Evolutionary conservation across 345 rosid species (phyloP).

Genomic region (Punica granatum): DNA sequence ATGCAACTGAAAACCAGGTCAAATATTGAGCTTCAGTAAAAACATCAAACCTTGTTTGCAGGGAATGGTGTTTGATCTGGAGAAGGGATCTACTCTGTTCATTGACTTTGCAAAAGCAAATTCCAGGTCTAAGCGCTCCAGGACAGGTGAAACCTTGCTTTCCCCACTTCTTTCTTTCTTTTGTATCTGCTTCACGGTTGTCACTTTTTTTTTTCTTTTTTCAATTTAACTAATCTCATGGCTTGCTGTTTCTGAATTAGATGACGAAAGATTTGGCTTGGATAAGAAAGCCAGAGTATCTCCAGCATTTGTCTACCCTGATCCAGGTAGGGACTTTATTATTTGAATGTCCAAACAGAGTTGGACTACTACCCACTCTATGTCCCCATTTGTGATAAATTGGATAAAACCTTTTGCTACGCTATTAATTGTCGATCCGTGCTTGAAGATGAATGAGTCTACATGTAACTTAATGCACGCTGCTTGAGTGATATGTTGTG

Average conservation of each 20-base stretch:
- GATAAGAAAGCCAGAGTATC: constrained; percentile 52
- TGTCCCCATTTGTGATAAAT: no score
- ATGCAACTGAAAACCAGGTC: background rate
- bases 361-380: no score
- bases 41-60: constrained; percentile 23
- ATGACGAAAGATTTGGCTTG: constrained; percentile 46
- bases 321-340: constrained; percentile 27
- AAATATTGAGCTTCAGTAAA: background rate
- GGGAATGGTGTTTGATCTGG: constrained; percentile 93
- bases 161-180: background rate
- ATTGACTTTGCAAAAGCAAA: constrained; percentile 88
- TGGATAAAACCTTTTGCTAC: no score
- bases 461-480: constrained; percentile 16
- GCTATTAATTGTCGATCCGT: background rate
- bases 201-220: background rate
- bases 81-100: constrained; percentile 67
- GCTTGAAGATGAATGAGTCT: background rate
- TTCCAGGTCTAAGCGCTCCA: constrained; percentile 76
- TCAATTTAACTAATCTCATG: background rate
- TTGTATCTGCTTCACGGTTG: constrained; percentile 7
- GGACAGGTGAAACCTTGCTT: constrained; percentile 41
- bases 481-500: background rate
- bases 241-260: constrained; percentile 18
- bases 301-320: constrained; percentile 19
- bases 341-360: constrained; percentile 3